Conservation (phyloP, 2,329 filamentous ascomycete genomes). For the Leptographium radiaticola region DNA sequence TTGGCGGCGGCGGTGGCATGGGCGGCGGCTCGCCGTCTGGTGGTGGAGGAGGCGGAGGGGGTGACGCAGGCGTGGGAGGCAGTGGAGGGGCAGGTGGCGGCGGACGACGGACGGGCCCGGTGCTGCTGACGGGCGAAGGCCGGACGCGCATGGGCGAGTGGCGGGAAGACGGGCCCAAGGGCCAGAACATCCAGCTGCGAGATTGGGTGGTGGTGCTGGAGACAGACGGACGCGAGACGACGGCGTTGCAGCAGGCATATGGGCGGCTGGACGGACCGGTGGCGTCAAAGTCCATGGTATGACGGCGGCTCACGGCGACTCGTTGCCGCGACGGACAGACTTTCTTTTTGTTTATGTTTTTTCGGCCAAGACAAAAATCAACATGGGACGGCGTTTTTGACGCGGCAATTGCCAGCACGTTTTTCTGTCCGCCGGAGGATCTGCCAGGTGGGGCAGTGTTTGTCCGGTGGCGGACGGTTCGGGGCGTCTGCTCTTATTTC, state of each 20-base stretch:
- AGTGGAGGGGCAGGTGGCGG: conserved; percentile 11
- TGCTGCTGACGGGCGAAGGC: conserved; percentile 41
- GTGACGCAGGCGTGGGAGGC: conserved; percentile 14
- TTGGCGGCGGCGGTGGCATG: conserved; percentile 19
- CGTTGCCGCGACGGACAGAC: too few relatives aligned
- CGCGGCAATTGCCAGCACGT: background rate
- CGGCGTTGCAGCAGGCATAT: conserved; percentile 47
- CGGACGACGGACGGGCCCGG: conserved; percentile 15
- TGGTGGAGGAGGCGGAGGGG: conserved; percentile 12
- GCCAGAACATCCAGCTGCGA: conserved; percentile 67
- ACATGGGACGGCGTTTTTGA: background rate
- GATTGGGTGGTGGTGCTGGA: conserved; percentile 74
- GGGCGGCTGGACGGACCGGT: conserved; percentile 34
- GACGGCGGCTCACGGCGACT: background rate
- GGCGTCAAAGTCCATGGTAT: conserved; percentile 1
- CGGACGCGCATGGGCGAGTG: conserved; percentile 57
- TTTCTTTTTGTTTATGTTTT: background rate
- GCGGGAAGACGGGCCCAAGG: conserved; percentile 67
- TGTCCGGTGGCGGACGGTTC: too few relatives aligned
- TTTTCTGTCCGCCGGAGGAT: too few relatives aligned
- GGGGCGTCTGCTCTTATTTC: too few relatives aligned
- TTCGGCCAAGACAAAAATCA: background rate
- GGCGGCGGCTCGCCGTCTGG: conserved; percentile 15
- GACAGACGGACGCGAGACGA: conserved; percentile 53
- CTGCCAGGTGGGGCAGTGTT: too few relatives aligned